Conservation (phyloP, 768 basidiomycete species). For the Clavaria fumosa region DNA sequence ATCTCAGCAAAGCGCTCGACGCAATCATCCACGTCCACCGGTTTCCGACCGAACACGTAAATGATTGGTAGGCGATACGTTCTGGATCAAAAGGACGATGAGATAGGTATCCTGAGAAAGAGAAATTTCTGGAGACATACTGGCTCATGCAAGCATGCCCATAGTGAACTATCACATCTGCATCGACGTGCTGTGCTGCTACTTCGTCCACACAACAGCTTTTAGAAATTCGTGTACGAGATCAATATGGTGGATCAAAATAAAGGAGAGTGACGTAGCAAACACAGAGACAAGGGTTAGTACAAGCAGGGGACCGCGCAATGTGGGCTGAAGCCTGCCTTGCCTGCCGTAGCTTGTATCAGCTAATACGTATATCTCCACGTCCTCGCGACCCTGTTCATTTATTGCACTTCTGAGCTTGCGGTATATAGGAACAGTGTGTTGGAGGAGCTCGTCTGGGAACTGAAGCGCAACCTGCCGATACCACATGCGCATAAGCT, state of each 20-base stretch:
- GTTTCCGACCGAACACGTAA: constrained; percentile 76
- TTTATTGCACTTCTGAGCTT: constrained; percentile 30
- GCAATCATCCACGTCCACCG: constrained; percentile 41
- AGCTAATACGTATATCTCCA: constrained; percentile 80
- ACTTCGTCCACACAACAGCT: constrained; percentile 98
- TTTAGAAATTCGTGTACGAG: no score
- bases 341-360: constrained; percentile 97
- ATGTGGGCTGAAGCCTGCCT: constrained; percentile 12
- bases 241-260: constrained; percentile 1
- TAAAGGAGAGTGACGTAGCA: background rate
- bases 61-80: constrained; percentile 79
- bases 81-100: constrained; percentile 23
- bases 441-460: constrained; percentile 80
- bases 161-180: constrained; percentile 86
- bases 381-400: constrained; percentile 16
- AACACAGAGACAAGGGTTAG: constrained; percentile 8
- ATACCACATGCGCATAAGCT: background rate
- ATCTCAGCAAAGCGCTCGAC: constrained; percentile 24
- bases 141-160: constrained; percentile 92
- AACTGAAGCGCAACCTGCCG: constrained; percentile 80
- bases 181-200: constrained; percentile 85
- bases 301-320: constrained; percentile 4
- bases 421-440: constrained; percentile 74
- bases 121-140: constrained; percentile 16
- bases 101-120: background rate